Base-by-base conservation (phyloP, 805 yeast genomes). In the Kuraishia ogatae region DNA sequence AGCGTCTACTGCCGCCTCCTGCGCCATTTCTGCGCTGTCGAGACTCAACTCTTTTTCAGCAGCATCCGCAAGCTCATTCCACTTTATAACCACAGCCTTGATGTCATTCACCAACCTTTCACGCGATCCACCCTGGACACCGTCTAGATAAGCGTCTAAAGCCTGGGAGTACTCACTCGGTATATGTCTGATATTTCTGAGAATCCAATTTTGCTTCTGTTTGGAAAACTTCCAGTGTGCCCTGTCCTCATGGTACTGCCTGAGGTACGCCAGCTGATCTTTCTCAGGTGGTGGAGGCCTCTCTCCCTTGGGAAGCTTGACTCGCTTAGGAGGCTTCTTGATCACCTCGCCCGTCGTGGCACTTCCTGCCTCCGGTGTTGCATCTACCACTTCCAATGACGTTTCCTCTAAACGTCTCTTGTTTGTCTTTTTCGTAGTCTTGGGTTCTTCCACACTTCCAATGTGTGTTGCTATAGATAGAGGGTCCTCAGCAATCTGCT, bases 121-220 rank as follows among this genome's bases (percentile, higher is more conserved):
- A 59, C 82, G 73, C 2, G 90, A 80, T 0, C 87, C 89, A 1
- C 96, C 96, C 66, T 85, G 86, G 26, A 88, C 64, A 0, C 86
- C 86, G 20, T 70, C 74, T 20, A 87, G 64, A 61, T 88, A 88
- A 5, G 63, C 64, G 15, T 72, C 57, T 56, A 88, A 66, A 26
- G 80, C 78, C 1, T 64, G 68, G 53, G 78, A 82, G 63, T 85
- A 87, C 10, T 73, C 70, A 0, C 70, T 71, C 2, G 84, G 86
- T 22, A 84, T 80, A 23, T 61, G 58, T 52, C 71, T 75, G 35
- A 86, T 68, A 65, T 88, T 83, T 63, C 82, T 83, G 59, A 89
- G 70, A 49, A 89, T 76, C 96, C 96, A 89, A 64, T 88, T 88
- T 68, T 89, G 96, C 60, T 89, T 88, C 72, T 85, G 92, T 63